Base-by-base conservation (phyloP, 768 basidiomycete species). In the Hortiboletus flavorubellus region DNA sequence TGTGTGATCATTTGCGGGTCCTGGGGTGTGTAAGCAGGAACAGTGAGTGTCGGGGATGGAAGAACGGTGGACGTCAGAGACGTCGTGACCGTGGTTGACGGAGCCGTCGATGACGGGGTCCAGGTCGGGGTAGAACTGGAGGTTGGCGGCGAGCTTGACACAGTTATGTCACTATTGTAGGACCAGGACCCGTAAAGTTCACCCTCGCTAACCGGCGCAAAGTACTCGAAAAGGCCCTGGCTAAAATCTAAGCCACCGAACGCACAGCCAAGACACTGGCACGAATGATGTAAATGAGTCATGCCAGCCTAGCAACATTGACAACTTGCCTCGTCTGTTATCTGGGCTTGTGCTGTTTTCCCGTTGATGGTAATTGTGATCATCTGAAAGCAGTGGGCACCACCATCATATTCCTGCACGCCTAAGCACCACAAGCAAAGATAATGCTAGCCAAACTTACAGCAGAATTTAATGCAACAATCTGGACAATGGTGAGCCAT, bases 221-320 rank as follows among this genome's bases (percentile, higher is more conserved):
- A 76, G 60, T 63, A 67, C 4, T 64, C 5, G 61, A 82, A 82
- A n/a, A 84, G 74, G 15, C 72, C 73, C 2, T 65, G 59, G 8
- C 76, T 77, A 18, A 82, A 59, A 63, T 84, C 83, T 18, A 84
- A 72, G 41, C 73, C 76, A 37, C 72, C 74, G 3, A 37, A 46
- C 0, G 63, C 50, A 67, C 81, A 81, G 5, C 65, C 66, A 23
- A 56, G 56, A 61, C 80, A 80, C 79, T 79, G 31, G 4, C 8
- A 18, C 14, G 44, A 9, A 40, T 31, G n/a, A 29, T 18, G 51
- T 39, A 31, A 49, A 23, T 49, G 38, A 55, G 23, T 47, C 9
- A 16, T 40, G 34, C 14, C 30, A 43, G 21, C 14, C 12, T 26
- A 23, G 4, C 39, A 39, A 52, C 9, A n/a, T 44, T 18, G 18